Evolutionary conservation across 2,329 filamentous ascomycete genomes (phyloP).

Genomic region (Emergomyces pasteurianus): DNA sequence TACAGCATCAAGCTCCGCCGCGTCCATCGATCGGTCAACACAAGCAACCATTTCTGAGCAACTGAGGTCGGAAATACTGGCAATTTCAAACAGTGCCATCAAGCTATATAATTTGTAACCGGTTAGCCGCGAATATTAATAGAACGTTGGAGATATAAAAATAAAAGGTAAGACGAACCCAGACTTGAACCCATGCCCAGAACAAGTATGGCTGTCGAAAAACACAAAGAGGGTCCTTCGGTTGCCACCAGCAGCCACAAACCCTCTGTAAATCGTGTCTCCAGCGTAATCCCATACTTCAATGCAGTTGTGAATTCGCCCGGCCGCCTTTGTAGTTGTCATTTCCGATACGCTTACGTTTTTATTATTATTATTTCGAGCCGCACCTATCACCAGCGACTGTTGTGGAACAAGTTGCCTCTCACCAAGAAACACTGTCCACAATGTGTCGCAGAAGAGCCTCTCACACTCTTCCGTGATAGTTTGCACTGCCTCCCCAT

Average conservation of each 20-base stretch:
- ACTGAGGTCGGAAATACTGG: slow-evolving; percentile 56
- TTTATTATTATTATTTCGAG: slow-evolving; percentile 16
- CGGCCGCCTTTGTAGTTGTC: slow-evolving; percentile 16
- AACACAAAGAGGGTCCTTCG: slow-evolving; percentile 77
- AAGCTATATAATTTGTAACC: slow-evolving; percentile 41
- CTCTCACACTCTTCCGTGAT: slow-evolving; percentile 99
- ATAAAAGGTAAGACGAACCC: slow-evolving; percentile 48
- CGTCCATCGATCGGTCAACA: slow-evolving; percentile 58
- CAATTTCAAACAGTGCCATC: slow-evolving; percentile 82
- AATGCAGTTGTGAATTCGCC: slow-evolving; percentile 24
- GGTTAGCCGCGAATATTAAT: slow-evolving; percentile 18
- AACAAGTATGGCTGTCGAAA: slow-evolving; percentile 57
- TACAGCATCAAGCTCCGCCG: slow-evolving; percentile 52
- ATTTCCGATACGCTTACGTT: slow-evolving; percentile 16
- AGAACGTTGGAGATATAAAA: background rate
- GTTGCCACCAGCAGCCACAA: slow-evolving; percentile 58
- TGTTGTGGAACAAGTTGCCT: slow-evolving; percentile 61
- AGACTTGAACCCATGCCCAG: slow-evolving; percentile 71
- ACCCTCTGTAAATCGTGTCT: slow-evolving; percentile 74
- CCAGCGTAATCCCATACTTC: slow-evolving; percentile 61
- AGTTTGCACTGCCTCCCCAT: slow-evolving; percentile 87
- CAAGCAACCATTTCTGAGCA: slow-evolving; percentile 71
- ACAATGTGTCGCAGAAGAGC: slow-evolving; percentile 97
- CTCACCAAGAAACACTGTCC: slow-evolving; percentile 92
- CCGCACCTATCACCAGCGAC: slow-evolving; percentile 80